Evolutionary conservation across 1,284 basidiomycete genomes (phyloP).

Genomic region (Ganoderma sinense): DNA sequence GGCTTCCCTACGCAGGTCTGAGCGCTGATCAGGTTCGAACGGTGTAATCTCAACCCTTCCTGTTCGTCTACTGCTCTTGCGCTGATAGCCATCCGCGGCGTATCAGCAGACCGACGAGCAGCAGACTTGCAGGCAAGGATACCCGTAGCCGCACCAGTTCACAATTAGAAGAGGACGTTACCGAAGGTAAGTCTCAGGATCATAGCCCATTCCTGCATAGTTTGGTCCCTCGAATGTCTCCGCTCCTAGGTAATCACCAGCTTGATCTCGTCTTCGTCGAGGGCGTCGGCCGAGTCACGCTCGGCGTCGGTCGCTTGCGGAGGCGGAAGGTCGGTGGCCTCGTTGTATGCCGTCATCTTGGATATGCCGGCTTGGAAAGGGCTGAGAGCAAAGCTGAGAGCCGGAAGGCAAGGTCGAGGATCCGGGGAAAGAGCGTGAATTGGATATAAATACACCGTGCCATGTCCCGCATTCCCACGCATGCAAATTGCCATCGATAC

Average conservation of each 20-base stretch:
- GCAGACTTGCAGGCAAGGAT: constrained; percentile 57
- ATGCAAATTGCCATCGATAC: constrained; percentile 25
- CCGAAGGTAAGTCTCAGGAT: constrained; percentile 55
- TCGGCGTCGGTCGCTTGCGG: constrained; percentile 29
- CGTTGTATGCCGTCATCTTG: constrained; percentile 31
- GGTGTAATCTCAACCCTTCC: constrained; percentile 90
- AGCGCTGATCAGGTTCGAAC: constrained; percentile 95
- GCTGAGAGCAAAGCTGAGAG: constrained; percentile 1
- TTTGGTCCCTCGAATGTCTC: constrained; percentile 34
- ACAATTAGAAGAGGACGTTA: constrained; percentile 75
- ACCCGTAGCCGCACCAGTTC: constrained; percentile 88
- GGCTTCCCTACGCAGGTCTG: constrained; percentile 96
- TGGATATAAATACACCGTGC: constrained; percentile 38
- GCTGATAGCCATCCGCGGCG: constrained; percentile 38
- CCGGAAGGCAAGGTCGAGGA: constrained; percentile 8
- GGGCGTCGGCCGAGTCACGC: constrained; percentile 40
- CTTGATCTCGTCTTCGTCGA: constrained; percentile 62
- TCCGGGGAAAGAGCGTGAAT: constrained; percentile 11
- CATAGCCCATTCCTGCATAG: constrained; percentile 41
- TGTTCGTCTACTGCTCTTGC: constrained; percentile 30
- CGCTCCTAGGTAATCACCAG: constrained; percentile 55
- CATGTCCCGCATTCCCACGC: constrained; percentile 35
- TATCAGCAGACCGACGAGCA: constrained; percentile 33
- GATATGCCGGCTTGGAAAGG: background rate
- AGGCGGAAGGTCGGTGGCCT: constrained; percentile 27